Evolutionary conservation across 257 asterid genomes (phyloP).

Genomic region (Solanum bulbocastanum): DNA sequence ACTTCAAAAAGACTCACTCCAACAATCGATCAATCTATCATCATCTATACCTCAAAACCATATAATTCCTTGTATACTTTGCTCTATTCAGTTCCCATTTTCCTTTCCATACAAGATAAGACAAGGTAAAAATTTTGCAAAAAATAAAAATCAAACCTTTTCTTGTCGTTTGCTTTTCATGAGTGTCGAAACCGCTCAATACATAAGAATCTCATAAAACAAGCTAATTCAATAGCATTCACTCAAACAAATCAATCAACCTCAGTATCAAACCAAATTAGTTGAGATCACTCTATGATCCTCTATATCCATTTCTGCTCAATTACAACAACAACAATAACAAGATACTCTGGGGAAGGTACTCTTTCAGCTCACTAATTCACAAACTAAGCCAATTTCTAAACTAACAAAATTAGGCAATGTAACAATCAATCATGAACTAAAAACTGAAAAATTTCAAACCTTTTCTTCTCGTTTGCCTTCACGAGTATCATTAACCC

Average conservation of each 20-base stretch:
- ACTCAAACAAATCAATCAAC: background rate
- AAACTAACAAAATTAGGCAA: background rate
- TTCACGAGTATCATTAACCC: conserved; percentile 46
- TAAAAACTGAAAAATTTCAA: background rate
- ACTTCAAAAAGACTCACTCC: background rate
- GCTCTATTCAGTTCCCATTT: background rate
- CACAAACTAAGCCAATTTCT: background rate
- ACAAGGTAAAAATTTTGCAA: background rate
- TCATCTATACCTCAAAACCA: background rate
- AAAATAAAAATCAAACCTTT: background rate
- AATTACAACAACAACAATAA: background rate
- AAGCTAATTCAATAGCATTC: background rate
- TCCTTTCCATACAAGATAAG: background rate
- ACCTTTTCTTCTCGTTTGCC: conserved; percentile 79
- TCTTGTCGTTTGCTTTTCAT: background rate
- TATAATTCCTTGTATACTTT: background rate
- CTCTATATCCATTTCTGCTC: background rate
- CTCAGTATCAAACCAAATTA: background rate
- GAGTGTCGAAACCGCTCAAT: conserved; percentile 14
- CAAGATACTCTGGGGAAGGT: background rate
- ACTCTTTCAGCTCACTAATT: background rate
- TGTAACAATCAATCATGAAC: background rate
- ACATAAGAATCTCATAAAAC: background rate
- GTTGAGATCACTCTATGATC: background rate
- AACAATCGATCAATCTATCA: background rate